These are phyloP conservation scores for Stipa capillata DNA, from an alignment of 176 grass and related monocot species.

Conservation along the genomic window DNA sequence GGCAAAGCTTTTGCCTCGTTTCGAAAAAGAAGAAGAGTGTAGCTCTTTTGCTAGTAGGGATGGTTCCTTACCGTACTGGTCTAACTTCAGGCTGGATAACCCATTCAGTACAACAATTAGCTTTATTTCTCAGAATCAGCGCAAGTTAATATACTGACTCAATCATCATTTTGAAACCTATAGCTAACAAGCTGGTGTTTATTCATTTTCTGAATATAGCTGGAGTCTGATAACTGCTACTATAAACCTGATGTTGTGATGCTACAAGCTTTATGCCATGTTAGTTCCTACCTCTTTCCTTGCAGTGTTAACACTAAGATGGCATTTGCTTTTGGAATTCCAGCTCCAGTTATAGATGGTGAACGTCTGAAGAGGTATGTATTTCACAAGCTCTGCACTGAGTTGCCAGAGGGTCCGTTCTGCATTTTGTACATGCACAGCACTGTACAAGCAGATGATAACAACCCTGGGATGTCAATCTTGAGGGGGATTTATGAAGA, in stretches of 20 bases:
- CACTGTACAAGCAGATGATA: conserved; percentile 74
- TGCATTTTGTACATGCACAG: conserved; percentile 89
- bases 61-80: not conserved
- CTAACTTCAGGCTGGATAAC: not conserved
- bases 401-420: conserved; percentile 65
- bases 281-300: not conserved
- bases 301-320: conserved; percentile 27
- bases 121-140: not conserved
- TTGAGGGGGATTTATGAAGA: conserved; percentile 88
- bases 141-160: no score
- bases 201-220: not conserved
- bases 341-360: conserved; percentile 63
- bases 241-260: not conserved
- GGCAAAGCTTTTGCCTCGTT: no score
- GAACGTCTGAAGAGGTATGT: conserved; percentile 84
- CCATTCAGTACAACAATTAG: not conserved
- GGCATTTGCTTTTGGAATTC: conserved; percentile 18
- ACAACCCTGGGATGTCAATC: conserved; percentile 89
- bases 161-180: not conserved
- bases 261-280: not conserved
- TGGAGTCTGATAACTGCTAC: not conserved
- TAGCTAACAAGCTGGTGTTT: not conserved
- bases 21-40: no score
- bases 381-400: conserved; percentile 48
- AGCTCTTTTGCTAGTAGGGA: not conserved